A percentile compares a stretch with the other conserved stretches of the same genome.
Evolutionary conservation across 768 basidiomycete genomes (phyloP).

Genomic region (Tulasnella sp.): DNA sequence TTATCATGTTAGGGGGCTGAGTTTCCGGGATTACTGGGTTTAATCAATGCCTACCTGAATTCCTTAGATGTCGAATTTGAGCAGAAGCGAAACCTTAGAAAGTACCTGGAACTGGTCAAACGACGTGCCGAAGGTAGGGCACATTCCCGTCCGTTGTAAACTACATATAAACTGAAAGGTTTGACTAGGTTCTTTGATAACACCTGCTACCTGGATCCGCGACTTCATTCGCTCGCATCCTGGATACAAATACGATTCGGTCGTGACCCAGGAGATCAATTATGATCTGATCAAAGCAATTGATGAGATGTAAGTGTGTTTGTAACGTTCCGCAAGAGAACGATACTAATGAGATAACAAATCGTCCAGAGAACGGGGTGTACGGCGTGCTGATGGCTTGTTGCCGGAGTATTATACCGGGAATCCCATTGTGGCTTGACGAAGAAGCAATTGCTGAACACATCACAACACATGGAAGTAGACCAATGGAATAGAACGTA

Average conservation of each 20-base stretch:
- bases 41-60: slow-evolving; percentile 74
- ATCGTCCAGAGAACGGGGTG: slow-evolving; percentile 12
- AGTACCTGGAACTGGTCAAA: slow-evolving; percentile 70
- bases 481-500: too few species aligned
- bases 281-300: slow-evolving; percentile 83
- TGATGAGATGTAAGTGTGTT: slow-evolving; percentile 70
- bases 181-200: slow-evolving; percentile 54
- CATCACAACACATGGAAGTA: too few species aligned
- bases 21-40: slow-evolving; percentile 70
- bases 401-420: slow-evolving; percentile 15
- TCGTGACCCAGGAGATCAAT: slow-evolving; percentile 80
- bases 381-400: slow-evolving; percentile 7
- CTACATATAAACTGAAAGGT: background rate
- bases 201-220: slow-evolving; percentile 87
- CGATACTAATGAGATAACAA: background rate
- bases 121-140: slow-evolving; percentile 59
- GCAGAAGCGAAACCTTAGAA: slow-evolving; percentile 48
- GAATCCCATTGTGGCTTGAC: too few species aligned
- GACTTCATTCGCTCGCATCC: slow-evolving; percentile 85
- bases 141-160: slow-evolving; percentile 8
- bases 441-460: too few species aligned
- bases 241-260: slow-evolving; percentile 85
- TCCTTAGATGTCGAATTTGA: slow-evolving; percentile 62
- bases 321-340: background rate
- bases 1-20: slow-evolving; percentile 33